Percentiles rank a stretch among this genome's conserved stretches.
Evolutionary conservation across 1,139 yeast species (phyloP).

Genomic region (Candida sp.): DNA sequence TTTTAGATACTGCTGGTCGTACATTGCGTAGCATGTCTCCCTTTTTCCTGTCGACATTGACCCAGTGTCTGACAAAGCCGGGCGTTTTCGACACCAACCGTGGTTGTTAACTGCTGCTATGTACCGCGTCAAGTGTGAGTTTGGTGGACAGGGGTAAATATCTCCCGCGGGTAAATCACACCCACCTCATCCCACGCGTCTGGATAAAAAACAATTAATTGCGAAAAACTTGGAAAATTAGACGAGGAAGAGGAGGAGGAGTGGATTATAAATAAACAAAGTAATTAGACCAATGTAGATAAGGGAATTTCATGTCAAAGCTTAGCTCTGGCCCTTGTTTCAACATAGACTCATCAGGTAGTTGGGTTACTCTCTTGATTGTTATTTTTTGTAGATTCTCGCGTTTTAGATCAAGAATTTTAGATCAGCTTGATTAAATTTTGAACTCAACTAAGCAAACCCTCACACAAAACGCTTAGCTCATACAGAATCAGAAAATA

Average conservation of each 20-base stretch:
- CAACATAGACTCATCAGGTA: background rate
- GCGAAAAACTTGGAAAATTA: no score
- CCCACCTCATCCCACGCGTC: no score
- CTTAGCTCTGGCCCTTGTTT: background rate
- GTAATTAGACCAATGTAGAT: background rate
- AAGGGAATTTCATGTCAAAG: background rate
- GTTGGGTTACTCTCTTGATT: background rate
- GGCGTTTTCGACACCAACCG: no score
- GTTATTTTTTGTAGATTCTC: background rate
- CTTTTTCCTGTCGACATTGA: no score
- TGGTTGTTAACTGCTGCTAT: no score
- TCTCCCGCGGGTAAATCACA: no score
- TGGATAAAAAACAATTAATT: no score
- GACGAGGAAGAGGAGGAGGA: background rate
- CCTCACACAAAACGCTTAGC: background rate
- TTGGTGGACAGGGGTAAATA: no score
- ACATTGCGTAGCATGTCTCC: no score
- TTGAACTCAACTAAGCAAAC: background rate
- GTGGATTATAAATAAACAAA: background rate
- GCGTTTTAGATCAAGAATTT: background rate
- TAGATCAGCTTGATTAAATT: background rate
- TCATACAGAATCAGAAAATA: background rate
- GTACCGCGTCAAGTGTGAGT: no score
- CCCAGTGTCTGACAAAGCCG: no score
- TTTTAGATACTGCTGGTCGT: no score